Conservation (phyloP, 2,329 filamentous ascomycete genomes). For the Epichloe glyceriae region DNA sequence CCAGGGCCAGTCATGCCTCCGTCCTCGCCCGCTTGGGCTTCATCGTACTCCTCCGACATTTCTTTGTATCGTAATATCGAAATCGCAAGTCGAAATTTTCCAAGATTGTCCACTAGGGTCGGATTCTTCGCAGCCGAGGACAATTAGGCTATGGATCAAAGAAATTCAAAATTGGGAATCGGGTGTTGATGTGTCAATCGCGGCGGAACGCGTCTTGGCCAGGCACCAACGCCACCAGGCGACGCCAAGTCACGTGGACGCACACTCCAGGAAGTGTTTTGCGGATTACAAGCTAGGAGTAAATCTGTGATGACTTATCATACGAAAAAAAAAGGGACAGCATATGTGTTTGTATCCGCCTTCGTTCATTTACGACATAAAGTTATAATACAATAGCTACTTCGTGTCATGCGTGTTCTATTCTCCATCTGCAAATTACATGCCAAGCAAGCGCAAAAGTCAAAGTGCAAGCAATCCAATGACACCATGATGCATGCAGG, state of each 20-base stretch:
- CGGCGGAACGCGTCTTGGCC: slow-evolving; percentile 19
- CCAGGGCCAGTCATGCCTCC: slow-evolving; percentile 66
- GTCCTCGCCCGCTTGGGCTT: slow-evolving; percentile 54
- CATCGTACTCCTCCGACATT: slow-evolving; percentile 50
- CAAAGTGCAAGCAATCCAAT: background rate
- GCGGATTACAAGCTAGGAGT: too few species aligned
- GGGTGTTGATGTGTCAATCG: background rate
- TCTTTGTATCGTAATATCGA: slow-evolving; percentile 1
- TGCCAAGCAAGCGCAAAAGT: background rate
- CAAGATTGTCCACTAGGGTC: background rate
- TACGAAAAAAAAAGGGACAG: too few species aligned
- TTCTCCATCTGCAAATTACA: background rate
- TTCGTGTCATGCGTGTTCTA: background rate
- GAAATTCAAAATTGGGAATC: background rate
- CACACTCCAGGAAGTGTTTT: background rate
- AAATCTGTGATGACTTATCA: too few species aligned
- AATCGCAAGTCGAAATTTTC: background rate
- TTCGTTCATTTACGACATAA: background rate
- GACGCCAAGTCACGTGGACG: slow-evolving; percentile 27
- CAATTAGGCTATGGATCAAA: background rate
- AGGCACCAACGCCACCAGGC: slow-evolving; percentile 14
- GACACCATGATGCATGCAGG: background rate
- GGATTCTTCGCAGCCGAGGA: background rate
- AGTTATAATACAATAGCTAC: background rate
- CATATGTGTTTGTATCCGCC: background rate